A percentile compares a stretch with the other conserved stretches of the same genome.
Conservation (phyloP, 768 basidiomycete species). For the Kwoniella heveanensis region DNA sequence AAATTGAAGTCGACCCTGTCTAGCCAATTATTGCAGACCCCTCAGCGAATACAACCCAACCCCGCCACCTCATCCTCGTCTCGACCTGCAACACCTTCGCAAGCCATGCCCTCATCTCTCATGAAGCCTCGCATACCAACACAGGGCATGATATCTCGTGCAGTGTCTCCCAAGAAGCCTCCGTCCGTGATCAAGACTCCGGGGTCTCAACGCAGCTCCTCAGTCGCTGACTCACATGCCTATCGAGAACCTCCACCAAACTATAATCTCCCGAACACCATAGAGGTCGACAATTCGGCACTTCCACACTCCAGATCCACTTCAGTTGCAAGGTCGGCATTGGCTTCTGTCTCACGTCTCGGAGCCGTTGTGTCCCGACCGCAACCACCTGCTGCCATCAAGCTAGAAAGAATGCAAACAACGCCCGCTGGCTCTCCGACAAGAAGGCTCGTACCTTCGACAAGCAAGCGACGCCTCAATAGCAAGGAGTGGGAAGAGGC, state of each 20-base stretch:
- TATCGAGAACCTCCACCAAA: too few relatives aligned
- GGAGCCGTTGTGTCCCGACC: background rate
- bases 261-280: too few relatives aligned
- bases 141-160: background rate
- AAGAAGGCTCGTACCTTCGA: background rate
- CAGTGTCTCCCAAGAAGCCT: background rate
- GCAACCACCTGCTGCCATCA: background rate
- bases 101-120: background rate
- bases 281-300: background rate
- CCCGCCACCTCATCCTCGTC: background rate
- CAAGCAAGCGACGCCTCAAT: background rate
- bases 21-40: too few relatives aligned
- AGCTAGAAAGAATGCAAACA: background rate
- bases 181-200: background rate
- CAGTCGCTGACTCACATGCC: too few relatives aligned
- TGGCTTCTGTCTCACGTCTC: background rate
- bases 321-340: background rate
- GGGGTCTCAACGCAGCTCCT: too few relatives aligned
- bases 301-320: background rate
- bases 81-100: background rate
- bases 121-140: background rate
- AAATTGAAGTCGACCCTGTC: too few relatives aligned
- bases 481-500: background rate
- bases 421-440: background rate
- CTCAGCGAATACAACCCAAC: background rate